These are phyloP conservation scores for Sphaceloma murrayae DNA, from an alignment of 2,329 filamentous ascomycete genomes.

Conservation along the genomic window DNA sequence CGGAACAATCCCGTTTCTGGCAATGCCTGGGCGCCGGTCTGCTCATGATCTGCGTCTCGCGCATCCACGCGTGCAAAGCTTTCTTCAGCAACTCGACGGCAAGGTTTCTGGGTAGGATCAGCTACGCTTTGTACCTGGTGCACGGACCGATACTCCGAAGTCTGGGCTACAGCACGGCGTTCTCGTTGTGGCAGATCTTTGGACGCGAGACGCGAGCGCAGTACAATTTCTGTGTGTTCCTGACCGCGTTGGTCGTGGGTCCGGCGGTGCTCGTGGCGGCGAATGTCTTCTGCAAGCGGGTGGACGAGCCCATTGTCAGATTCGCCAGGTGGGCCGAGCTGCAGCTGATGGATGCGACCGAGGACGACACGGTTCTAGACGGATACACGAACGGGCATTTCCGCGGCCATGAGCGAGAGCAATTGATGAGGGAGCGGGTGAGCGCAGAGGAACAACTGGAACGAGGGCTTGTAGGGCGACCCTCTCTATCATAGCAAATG, in stretches of 20 bases:
- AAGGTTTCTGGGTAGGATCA: constrained; percentile 51
- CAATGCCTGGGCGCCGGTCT: constrained; percentile 43
- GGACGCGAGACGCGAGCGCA: constrained; percentile 37
- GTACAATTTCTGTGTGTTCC: constrained; percentile 41
- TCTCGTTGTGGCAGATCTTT: constrained; percentile 39
- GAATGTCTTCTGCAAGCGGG: constrained; percentile 47
- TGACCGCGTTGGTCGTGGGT: constrained; percentile 42
- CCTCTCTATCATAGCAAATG: neutral
- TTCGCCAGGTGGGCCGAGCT: constrained; percentile 48
- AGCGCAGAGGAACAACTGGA: neutral
- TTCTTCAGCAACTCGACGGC: constrained; percentile 42
- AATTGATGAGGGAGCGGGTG: neutral
- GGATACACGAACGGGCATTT: neutral
- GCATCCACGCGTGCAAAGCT: constrained; percentile 38
- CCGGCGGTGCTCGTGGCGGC: constrained; percentile 46
- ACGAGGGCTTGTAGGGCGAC: neutral
- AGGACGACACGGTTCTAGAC: neutral
- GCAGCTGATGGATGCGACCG: constrained; percentile 1
- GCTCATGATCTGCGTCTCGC: constrained; percentile 42
- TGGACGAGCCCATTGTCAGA: constrained; percentile 47
- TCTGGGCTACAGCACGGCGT: constrained; percentile 43
- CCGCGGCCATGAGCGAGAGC: neutral
- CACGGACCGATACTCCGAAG: constrained; percentile 48
- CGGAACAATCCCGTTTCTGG: constrained; percentile 46
- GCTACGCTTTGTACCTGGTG: constrained; percentile 51